Evolutionary conservation across 805 yeast genomes (phyloP).

Genomic region (Nakazawaea pomicola): DNA sequence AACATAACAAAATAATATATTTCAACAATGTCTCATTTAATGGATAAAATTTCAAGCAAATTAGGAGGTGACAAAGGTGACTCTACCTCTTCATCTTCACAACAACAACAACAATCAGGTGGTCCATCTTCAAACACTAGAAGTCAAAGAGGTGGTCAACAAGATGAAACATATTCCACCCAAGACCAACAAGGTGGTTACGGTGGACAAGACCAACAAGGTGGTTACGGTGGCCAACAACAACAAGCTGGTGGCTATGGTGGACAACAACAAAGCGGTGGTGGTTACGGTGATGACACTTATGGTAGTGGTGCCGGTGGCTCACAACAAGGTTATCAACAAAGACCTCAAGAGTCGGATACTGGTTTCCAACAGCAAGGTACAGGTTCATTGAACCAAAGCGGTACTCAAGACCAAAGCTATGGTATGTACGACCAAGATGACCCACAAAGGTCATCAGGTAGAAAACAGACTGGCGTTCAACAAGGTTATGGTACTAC

Average conservation of each 20-base stretch:
- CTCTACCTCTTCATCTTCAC: neutral
- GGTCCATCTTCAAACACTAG: constrained; percentile 7
- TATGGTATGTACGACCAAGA: constrained; percentile 10
- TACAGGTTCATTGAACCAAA: neutral
- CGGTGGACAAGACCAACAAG: neutral
- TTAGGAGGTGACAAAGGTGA: constrained; percentile 9
- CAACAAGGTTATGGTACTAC: constrained; percentile 6
- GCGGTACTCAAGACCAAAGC: constrained; percentile 8
- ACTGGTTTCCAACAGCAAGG: neutral
- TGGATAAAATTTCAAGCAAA: constrained; percentile 14
- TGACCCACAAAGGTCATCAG: constrained; percentile 2
- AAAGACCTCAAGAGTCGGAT: neutral
- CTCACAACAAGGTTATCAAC: constrained; percentile 4
- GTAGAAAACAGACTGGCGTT: constrained; percentile 3
- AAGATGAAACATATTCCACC: constrained; percentile 7
- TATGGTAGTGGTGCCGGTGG: neutral
- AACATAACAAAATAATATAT: too few relatives aligned
- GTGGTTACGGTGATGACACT: neutral
- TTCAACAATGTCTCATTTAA: constrained; percentile 12
- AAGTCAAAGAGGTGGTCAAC: constrained; percentile 8
- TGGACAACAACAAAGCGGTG: neutral
- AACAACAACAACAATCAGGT: neutral
- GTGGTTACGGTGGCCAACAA: neutral
- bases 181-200: constrained; percentile 2
- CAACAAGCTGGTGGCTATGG: constrained; percentile 1